Percentiles rank a stretch among this genome's conserved stretches.
These are phyloP conservation scores for Fusarium sp. DNA, from an alignment of 2,329 filamentous ascomycete genomes.

Conservation along the genomic window DNA sequence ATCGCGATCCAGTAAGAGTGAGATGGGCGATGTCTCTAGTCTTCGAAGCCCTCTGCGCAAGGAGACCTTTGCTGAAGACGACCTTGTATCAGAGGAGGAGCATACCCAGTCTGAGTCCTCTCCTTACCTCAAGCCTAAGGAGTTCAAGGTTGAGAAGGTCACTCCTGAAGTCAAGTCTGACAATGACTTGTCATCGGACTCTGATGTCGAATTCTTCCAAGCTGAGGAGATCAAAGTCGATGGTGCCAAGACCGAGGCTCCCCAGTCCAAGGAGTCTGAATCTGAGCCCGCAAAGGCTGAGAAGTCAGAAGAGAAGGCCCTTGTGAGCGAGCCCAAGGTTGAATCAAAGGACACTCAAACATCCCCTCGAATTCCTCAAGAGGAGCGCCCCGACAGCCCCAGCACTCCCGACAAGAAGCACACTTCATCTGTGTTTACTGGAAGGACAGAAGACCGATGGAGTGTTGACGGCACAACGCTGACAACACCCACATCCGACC, in stretches of 20 bases:
- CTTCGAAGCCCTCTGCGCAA: constrained; percentile 63
- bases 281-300: constrained; percentile 3
- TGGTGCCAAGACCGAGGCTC: constrained; percentile 3
- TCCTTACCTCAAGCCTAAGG: constrained; percentile 33
- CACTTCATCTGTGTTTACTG: constrained; percentile 54
- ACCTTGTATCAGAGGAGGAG: constrained; percentile 43
- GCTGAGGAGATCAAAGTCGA: constrained; percentile 31
- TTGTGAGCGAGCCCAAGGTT: constrained; percentile 5
- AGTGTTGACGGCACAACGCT: constrained; percentile 53
- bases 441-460: constrained; percentile 52
- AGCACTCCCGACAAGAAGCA: constrained; percentile 50
- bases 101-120: constrained; percentile 35
- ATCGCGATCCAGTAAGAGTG: constrained; percentile 62
- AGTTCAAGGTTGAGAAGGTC: constrained; percentile 38
- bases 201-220: constrained; percentile 38
- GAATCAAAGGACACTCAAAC: constrained; percentile 22
- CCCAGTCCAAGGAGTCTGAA: constrained; percentile 2
- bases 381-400: constrained; percentile 45
- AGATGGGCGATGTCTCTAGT: constrained; percentile 68
- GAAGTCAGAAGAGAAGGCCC: constrained; percentile 1
- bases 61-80: constrained; percentile 58
- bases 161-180: constrained; percentile 17
- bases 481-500: constrained; percentile 55
- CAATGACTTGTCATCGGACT: constrained; percentile 32
- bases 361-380: constrained; percentile 25